A percentile compares a stretch with the other conserved stretches of the same genome.
phyloP scores from a whole-genome alignment of 139 green algal genomes.

The Deuterostichococcus epilithicus region DNA sequence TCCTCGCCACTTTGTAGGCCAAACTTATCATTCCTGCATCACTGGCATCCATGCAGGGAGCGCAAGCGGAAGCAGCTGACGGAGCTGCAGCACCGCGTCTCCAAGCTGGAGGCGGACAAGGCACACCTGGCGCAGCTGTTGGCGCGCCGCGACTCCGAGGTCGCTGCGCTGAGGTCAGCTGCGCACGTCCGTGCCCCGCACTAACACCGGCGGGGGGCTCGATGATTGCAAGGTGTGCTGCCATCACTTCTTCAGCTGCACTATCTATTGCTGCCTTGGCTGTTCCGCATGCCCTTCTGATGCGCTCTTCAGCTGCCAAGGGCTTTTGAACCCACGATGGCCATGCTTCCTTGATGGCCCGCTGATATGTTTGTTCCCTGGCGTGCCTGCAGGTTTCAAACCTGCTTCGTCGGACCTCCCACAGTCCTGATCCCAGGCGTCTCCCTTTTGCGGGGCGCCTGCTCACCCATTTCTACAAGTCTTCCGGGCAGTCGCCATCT shows the following conservation, averaged over 20 bases:
- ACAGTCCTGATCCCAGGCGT: neutral
- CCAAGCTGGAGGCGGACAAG: constrained; percentile 27
- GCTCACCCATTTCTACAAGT: neutral
- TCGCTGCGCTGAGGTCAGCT: neutral
- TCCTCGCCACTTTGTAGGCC: neutral
- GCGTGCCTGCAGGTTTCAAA: too few relatives aligned
- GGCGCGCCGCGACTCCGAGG: constrained; percentile 4
- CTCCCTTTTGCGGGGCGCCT: neutral
- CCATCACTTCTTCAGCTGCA: too few relatives aligned
- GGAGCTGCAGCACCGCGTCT: constrained; percentile 16
- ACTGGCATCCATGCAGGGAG: constrained; percentile 6
- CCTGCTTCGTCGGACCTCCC: neutral
- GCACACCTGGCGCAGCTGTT: neutral
- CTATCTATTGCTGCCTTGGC: too few relatives aligned
- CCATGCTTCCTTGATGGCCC: too few relatives aligned
- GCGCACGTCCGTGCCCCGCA: neutral
- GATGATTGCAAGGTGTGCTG: neutral
- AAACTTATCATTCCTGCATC: neutral
- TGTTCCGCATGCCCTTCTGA: too few relatives aligned
- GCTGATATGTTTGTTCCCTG: too few relatives aligned
- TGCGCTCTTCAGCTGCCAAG: too few relatives aligned
- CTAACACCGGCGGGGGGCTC: neutral
- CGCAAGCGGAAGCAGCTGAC: constrained; percentile 19
- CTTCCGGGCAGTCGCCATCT: neutral
- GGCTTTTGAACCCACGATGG: too few relatives aligned